A percentile compares a stretch with the other conserved stretches of the same genome.
Evolutionary conservation across 352 stramenopile species (phyloP).

Genomic region (Phytopythium cucurbitacearum): DNA sequence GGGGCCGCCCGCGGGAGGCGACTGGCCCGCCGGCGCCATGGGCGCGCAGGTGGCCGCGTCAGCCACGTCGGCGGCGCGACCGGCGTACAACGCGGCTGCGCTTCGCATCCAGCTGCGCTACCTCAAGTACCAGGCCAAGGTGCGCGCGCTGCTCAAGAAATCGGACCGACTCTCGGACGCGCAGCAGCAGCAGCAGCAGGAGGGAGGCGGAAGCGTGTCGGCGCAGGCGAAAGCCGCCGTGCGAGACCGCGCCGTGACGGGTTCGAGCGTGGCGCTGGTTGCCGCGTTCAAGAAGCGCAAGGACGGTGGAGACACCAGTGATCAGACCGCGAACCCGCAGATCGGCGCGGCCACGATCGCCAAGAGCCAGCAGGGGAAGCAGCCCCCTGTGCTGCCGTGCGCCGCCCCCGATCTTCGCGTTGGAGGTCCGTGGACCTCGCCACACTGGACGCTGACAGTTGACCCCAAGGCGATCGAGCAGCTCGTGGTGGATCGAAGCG

Average conservation of each 20-base stretch:
- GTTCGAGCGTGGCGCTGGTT: slow-evolving; percentile 59
- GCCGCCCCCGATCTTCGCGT: no score
- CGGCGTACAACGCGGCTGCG: slow-evolving; percentile 37
- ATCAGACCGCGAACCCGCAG: slow-evolving; percentile 3
- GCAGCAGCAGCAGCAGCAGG: slow-evolving; percentile 18
- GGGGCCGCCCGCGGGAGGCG: slow-evolving; percentile 9
- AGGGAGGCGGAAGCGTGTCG: slow-evolving; percentile 11
- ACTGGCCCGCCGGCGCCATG: slow-evolving; percentile 13
- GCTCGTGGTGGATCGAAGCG: background rate
- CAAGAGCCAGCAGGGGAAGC: no score
- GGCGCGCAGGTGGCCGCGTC: slow-evolving; percentile 1
- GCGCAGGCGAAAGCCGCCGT: slow-evolving; percentile 9
- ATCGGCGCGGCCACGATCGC: background rate
- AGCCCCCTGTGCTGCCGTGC: no score
- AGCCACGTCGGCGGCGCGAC: slow-evolving; percentile 19
- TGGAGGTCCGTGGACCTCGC: no score
- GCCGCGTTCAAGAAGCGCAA: slow-evolving; percentile 40
- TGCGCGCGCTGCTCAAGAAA: slow-evolving; percentile 57
- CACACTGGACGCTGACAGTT: no score
- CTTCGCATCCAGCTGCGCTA: slow-evolving; percentile 72
- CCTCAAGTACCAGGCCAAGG: slow-evolving; percentile 66
- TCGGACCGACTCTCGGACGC: slow-evolving; percentile 28
- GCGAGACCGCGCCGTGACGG: slow-evolving; percentile 25
- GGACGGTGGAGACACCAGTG: slow-evolving; percentile 9
- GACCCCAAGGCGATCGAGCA: no score